phyloP scores from a whole-genome alignment of 805 yeast genomes.

The Nakazawaea pomicola region DNA sequence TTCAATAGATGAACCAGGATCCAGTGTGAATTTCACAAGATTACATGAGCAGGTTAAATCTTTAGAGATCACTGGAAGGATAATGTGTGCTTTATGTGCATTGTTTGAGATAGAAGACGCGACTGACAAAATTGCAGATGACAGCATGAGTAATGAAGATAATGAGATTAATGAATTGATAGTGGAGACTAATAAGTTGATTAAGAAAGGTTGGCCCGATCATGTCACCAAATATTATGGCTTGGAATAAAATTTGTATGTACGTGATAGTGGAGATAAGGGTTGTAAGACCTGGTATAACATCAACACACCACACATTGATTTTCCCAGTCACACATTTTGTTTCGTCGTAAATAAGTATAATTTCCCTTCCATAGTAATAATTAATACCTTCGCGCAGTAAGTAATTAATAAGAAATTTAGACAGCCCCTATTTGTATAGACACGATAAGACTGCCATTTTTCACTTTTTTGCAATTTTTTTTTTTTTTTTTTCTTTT shows the following conservation, averaged over 20 bases:
- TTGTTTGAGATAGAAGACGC: conserved; percentile 21
- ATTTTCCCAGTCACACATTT: no score
- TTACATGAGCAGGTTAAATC: conserved; percentile 21
- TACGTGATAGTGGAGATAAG: not conserved
- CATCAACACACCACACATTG: not conserved
- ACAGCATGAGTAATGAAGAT: conserved; percentile 10
- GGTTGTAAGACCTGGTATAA: no score
- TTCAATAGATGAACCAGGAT: not conserved
- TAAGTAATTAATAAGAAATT: no score
- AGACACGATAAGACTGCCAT: no score
- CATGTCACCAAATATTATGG: conserved; percentile 27
- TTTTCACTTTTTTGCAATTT: no score
- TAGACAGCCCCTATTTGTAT: no score
- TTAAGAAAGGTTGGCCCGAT: conserved; percentile 20
- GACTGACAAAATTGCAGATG: not conserved
- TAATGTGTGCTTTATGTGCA: conserved; percentile 29
- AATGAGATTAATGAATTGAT: conserved; percentile 14
- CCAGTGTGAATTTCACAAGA: conserved; percentile 19
- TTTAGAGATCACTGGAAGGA: conserved; percentile 28
- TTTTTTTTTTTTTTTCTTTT: no score
- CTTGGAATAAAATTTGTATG: conserved; percentile 22
- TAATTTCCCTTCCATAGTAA: no score
- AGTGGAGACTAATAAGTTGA: not conserved
- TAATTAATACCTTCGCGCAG: no score
- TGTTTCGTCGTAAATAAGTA: no score